Base-by-base conservation (phyloP, 768 basidiomycete genomes). In the Thelephora aurantiotincta region DNA sequence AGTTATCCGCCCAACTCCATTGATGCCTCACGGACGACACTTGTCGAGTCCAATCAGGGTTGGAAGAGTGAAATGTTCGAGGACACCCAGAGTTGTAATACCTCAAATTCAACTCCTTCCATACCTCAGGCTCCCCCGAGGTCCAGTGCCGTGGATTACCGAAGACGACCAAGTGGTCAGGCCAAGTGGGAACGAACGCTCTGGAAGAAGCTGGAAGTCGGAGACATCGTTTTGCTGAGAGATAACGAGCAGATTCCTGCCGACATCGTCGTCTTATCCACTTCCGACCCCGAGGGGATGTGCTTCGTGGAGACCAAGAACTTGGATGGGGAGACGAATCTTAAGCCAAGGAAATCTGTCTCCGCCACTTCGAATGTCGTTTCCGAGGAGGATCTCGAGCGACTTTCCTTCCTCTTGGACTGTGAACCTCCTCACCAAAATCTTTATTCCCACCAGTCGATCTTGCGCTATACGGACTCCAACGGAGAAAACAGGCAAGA, bases 281-380 rank as follows among this genome's bases (percentile, higher is more conserved):
- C 93, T 0, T 92, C 89, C 6, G 90, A 96, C 63, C 67, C 87
- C 2, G 92, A 96, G 52, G 84, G 88, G 11, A 68, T 91, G 64
- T 96, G 93, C 62, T 99, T 91, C 57, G 72, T 98, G 46, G 94
- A 98, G 70, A 98, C 94, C 41, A 98, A 98, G 73, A 97, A 98
- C 59, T 65, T 98, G 47, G 94, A 98, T 55, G 94, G 94, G 1
- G 94, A 98, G 67, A 97, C 94, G 42, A 98, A 98, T 61, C 68
- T 98, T 56, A 99, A 99, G 65, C 79, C 82, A 5, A 77, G 94
- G 18, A 78, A 72, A 59, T 75, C 86, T 6, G 62, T 91, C 45
- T 77, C 71, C 43, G 87, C 83, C 1, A 94, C 93, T 0, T 71
- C 82, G 18, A 63, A 68, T 35, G 83, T 96, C 52, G 60, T 68